A percentile compares a stretch with the other conserved stretches of the same genome.
phyloP scores from a whole-genome alignment of 2,329 filamentous ascomycete species.

The Arachnomyces sp. region DNA sequence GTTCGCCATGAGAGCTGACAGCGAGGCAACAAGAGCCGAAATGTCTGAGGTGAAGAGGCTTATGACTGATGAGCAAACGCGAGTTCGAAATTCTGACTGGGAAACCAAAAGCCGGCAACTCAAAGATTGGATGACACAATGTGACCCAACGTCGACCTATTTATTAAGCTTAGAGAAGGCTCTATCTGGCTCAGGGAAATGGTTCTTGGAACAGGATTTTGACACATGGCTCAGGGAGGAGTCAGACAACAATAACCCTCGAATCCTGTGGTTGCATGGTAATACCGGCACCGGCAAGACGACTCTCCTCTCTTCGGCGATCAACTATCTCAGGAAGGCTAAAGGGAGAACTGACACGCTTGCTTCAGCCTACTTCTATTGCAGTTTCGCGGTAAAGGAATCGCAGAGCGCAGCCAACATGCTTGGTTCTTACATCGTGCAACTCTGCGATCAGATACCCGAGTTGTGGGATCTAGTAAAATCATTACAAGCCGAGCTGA shows the following conservation, averaged over 20 bases:
- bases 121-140: background rate
- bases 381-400: background rate
- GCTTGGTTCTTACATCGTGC: background rate
- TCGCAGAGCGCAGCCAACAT: background rate
- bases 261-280: too few species aligned
- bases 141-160: too few species aligned
- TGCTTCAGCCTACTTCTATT: too few species aligned
- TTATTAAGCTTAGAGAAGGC: background rate
- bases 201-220: too few species aligned
- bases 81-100: background rate
- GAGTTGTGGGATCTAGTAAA: background rate
- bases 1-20: background rate
- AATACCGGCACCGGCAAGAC: too few species aligned
- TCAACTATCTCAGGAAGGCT: background rate
- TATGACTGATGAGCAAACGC: background rate
- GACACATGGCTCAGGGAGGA: background rate
- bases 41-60: background rate
- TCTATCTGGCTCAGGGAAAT: too few species aligned
- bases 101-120: background rate
- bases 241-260: too few species aligned
- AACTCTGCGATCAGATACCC: constrained; percentile 1
- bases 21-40: background rate
- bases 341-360: too few species aligned
- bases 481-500: background rate
- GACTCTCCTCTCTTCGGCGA: too few species aligned